These are phyloP conservation scores for Leptodermis oblonga DNA, from an alignment of 257 asterid genomes.

Conservation along the genomic window DNA sequence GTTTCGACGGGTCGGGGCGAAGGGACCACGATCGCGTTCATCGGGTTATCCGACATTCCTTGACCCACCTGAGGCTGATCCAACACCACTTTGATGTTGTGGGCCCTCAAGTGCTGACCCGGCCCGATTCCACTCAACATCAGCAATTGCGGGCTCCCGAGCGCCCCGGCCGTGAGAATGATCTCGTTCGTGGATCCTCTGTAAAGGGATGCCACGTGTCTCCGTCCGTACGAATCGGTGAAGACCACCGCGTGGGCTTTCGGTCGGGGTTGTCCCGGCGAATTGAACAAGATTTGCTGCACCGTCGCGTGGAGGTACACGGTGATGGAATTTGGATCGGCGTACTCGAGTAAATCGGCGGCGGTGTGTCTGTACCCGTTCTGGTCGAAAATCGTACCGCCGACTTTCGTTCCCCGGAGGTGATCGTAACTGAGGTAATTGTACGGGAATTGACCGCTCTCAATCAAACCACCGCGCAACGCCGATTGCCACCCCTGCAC, in stretches of 20 bases:
- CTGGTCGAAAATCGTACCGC: conserved; percentile 63
- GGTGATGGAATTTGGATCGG: conserved; percentile 34
- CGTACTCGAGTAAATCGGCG: conserved; percentile 76
- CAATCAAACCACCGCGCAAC: conserved; percentile 57
- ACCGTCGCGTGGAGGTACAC: conserved; percentile 57
- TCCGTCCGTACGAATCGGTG: conserved; percentile 38
- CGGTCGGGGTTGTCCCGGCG: conserved; percentile 17
- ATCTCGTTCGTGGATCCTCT: conserved; percentile 40
- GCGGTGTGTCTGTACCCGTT: conserved; percentile 66
- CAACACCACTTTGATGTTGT: conserved; percentile 21
- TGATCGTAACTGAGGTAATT: conserved; percentile 57
- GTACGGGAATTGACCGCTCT: conserved; percentile 51
- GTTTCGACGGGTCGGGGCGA: conserved; percentile 42
- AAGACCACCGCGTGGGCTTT: conserved; percentile 57
- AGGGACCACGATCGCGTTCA: conserved; percentile 59
- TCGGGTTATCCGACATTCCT: conserved; percentile 78
- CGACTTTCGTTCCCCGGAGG: conserved; percentile 62
- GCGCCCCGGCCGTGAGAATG: conserved; percentile 67
- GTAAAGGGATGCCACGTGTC: conserved; percentile 52
- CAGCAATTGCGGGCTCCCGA: conserved; percentile 80
- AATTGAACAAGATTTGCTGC: conserved; percentile 41
- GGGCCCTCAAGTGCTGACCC: conserved; percentile 17
- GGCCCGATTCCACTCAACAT: conserved; percentile 74
- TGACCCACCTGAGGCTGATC: conserved; percentile 66
- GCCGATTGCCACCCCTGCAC: conserved; percentile 66